Conservation (phyloP, 2,329 filamentous ascomycete genomes). For the Ceratocystis ficicola region DNA sequence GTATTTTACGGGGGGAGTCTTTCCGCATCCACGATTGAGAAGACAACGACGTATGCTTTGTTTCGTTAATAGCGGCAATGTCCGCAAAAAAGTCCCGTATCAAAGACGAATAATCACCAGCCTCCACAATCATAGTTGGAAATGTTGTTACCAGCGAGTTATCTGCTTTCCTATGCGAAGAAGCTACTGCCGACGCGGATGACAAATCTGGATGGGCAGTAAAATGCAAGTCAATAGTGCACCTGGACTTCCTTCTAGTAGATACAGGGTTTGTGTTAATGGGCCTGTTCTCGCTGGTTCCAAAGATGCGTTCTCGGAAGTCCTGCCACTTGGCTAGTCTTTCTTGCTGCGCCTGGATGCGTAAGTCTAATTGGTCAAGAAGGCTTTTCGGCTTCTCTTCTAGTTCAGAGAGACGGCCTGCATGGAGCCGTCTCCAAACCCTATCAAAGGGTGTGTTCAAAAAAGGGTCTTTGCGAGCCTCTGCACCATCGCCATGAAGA, state of each 20-base stretch:
- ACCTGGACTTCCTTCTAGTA: constrained; percentile 28
- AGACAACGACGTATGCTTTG: constrained; percentile 11
- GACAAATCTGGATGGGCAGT: constrained; percentile 35
- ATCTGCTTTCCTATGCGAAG: constrained; percentile 2
- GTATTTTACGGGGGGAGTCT: not conserved
- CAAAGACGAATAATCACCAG: constrained; percentile 14
- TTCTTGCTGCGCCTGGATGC: constrained; percentile 53
- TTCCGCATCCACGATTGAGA: not conserved
- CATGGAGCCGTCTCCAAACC: constrained; percentile 57
- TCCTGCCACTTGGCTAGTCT: constrained; percentile 61
- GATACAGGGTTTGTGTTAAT: constrained; percentile 25
- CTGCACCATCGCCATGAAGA: constrained; percentile 50
- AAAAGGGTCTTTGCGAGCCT: constrained; percentile 46
- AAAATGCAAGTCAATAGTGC: constrained; percentile 42
- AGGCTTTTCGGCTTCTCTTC: constrained; percentile 42
- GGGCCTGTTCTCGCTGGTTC: constrained; percentile 26
- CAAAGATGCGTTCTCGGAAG: constrained; percentile 44
- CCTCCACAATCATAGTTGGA: constrained; percentile 1
- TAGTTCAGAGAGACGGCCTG: constrained; percentile 45
- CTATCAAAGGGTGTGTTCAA: constrained; percentile 54
- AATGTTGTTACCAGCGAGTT: constrained; percentile 4
- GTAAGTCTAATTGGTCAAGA: constrained; percentile 57
- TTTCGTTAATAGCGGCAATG: not conserved
- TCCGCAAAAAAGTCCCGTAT: constrained; percentile 14
- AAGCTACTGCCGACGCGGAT: not conserved